phyloP scores from a whole-genome alignment of 208 protist genomes.

The Trypanosoma grayi region DNA sequence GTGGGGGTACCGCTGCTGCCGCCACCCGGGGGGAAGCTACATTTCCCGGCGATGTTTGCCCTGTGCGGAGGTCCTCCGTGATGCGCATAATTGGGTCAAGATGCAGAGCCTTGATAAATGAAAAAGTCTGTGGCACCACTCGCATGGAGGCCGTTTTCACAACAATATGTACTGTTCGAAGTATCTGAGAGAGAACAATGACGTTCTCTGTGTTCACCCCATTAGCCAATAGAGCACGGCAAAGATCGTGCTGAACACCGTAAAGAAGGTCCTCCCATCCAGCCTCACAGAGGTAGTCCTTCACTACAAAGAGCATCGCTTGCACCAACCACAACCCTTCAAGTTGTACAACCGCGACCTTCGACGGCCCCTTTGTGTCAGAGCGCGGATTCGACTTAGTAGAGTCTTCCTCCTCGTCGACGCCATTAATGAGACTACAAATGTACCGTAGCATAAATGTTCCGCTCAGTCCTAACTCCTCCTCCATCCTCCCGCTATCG shows the following conservation, averaged over 20 bases:
- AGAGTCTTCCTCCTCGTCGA: slow-evolving; percentile 2
- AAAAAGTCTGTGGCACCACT: slow-evolving; percentile 78
- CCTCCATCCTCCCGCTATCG: neutral
- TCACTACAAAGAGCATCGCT: slow-evolving; percentile 49
- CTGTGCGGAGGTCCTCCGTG: slow-evolving; percentile 31
- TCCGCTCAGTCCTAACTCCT: slow-evolving; percentile 1
- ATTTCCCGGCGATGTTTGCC: neutral
- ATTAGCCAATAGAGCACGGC: slow-evolving; percentile 68
- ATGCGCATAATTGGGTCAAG: slow-evolving; percentile 66
- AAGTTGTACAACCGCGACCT: slow-evolving; percentile 52
- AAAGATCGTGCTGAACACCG: slow-evolving; percentile 66
- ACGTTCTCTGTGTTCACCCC: slow-evolving; percentile 58
- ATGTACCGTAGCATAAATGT: slow-evolving; percentile 18
- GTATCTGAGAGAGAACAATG: slow-evolving; percentile 80
- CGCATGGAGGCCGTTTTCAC: slow-evolving; percentile 37
- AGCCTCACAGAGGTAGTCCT: slow-evolving; percentile 21
- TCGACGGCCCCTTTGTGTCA: slow-evolving; percentile 11
- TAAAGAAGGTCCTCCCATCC: slow-evolving; percentile 32
- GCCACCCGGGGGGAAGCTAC: slow-evolving; percentile 1
- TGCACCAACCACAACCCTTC: slow-evolving; percentile 74
- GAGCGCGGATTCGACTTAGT: neutral
- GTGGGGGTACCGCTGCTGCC: slow-evolving; percentile 1
- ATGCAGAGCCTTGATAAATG: slow-evolving; percentile 81
- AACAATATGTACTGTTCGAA: slow-evolving; percentile 77
- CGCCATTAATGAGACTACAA: slow-evolving; percentile 24